Percentiles rank a stretch among this genome's conserved stretches.
phyloP scores from a whole-genome alignment of 139 green algal species.

The Cymbomonas tetramitiformis region DNA sequence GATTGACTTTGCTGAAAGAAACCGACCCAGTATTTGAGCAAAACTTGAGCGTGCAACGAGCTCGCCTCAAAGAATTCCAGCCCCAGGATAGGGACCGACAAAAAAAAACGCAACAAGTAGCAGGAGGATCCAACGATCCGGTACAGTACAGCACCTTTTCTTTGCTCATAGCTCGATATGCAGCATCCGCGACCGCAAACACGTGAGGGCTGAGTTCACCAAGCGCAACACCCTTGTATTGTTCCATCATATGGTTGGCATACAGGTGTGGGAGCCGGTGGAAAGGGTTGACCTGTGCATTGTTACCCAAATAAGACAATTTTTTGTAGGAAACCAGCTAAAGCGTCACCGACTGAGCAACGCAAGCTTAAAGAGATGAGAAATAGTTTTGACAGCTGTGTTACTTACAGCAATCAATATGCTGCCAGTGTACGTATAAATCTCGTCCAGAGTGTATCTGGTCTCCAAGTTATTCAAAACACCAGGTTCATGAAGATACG shows the following conservation, averaged over 20 bases:
- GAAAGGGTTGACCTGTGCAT: slow-evolving; percentile 56
- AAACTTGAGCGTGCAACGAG: too few relatives aligned
- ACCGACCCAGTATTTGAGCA: too few relatives aligned
- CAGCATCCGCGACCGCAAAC: slow-evolving; percentile 65
- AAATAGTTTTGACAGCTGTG: neutral
- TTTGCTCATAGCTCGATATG: slow-evolving; percentile 18
- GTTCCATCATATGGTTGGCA: slow-evolving; percentile 59
- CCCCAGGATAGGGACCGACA: too few relatives aligned
- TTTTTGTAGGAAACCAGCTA: neutral
- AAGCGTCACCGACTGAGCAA: neutral
- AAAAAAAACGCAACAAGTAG: too few relatives aligned
- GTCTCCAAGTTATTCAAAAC: slow-evolving; percentile 67
- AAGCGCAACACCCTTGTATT: slow-evolving; percentile 54
- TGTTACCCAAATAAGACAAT: neutral
- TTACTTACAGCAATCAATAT: slow-evolving; percentile 60
- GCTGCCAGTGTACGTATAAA: slow-evolving; percentile 73
- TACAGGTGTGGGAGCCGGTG: slow-evolving; percentile 56
- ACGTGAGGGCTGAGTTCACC: slow-evolving; percentile 78
- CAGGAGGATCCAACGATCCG: too few relatives aligned
- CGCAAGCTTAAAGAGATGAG: too few relatives aligned
- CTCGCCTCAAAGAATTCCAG: too few relatives aligned
- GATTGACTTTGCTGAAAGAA: slow-evolving; percentile 24
- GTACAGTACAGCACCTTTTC: neutral
- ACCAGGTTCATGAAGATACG: slow-evolving; percentile 91
- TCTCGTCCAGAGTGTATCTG: slow-evolving; percentile 56